Base-by-base conservation (phyloP, 495 filamentous ascomycete species). In the Penicillium daleae region DNA sequence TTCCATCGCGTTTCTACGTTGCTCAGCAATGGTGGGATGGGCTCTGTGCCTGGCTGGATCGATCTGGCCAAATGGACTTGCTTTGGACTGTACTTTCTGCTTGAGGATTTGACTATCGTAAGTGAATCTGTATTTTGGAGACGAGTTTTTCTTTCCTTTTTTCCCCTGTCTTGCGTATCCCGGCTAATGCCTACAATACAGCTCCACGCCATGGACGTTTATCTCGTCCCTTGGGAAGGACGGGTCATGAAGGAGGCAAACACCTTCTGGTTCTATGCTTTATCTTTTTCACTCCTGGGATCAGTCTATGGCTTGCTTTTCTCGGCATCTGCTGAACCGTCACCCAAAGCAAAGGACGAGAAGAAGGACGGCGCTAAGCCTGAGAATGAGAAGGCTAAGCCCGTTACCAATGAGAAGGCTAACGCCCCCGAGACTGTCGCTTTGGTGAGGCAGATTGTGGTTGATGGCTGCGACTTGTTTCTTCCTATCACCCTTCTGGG, bases 231-330 rank as follows among this genome's bases (percentile, higher is more conserved):
- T 12, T 78, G 74, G 76, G 67, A 74, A 53, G 63, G 55, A 12
- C 48, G 54, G 0, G 62, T 78, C 3, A 64, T 74, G 49, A 55
- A 82, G n/a, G 85, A 90, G 65, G 86, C 79, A 4, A 86, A 88
- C 69, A 77, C 82, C 57, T 87, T 88, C 67, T 90, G 88, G 88
- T 84, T 89, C 57, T 85, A 86, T 59, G 79, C 81, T 0, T 66
- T 90, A 4, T 69, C 59, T 8, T 61, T 80, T 31, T 78, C 77
- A 3, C 6, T 80, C 8, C 26, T 66, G 0, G 73, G 74, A 8
- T 56, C 65, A 12, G 13, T 74, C 2, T 72, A 68, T 56, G 54
- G 51, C 0, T 22, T 54, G 51, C 60, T 78, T 13, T 57, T 74
- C 4, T 70, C 62, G 27, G 17, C 32, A 21, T 44, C 61, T 33